Conservation (phyloP, 345 rosid genomes). For the Hypericum androsaemum region DNA sequence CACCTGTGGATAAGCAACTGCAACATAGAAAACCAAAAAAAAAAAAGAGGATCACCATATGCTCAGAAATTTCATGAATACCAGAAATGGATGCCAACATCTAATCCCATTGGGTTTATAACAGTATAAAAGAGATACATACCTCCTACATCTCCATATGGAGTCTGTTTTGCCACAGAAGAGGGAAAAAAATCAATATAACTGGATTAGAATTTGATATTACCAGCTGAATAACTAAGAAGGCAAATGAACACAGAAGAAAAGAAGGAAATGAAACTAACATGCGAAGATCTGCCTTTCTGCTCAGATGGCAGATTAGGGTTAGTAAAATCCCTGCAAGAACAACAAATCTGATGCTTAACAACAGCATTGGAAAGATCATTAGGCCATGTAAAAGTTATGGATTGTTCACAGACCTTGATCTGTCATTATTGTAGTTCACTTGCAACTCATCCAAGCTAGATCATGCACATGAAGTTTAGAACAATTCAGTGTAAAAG, state of each 20-base stretch:
- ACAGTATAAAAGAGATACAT: slow-evolving; percentile 30
- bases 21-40: slow-evolving; percentile 15
- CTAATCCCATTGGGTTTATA: slow-evolving; percentile 8
- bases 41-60: slow-evolving; percentile 11
- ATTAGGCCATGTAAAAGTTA: slow-evolving; percentile 2
- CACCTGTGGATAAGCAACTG: slow-evolving; percentile 97
- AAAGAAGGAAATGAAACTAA: slow-evolving; percentile 19
- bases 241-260: slow-evolving; percentile 6
- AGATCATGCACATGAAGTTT: slow-evolving; percentile 6
- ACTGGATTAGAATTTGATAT: slow-evolving; percentile 7
- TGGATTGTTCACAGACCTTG: slow-evolving; percentile 42
- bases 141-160: slow-evolving; percentile 81
- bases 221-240: slow-evolving; percentile 7
- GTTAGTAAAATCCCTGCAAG: slow-evolving; percentile 80
- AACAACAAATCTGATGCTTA: slow-evolving; percentile 6
- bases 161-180: slow-evolving; percentile 37
- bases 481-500: not conserved
- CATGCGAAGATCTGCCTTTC: slow-evolving; percentile 85
- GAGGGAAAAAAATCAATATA: not conserved
- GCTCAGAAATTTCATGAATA: slow-evolving; percentile 4
- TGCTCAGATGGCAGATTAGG: slow-evolving; percentile 91
- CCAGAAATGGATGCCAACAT: slow-evolving; percentile 10
- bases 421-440: slow-evolving; percentile 90
- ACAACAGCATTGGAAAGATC: not conserved
- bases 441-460: slow-evolving; percentile 99